Conservation (phyloP, 1,284 basidiomycete genomes). For the Moniliophthora roreri region DNA sequence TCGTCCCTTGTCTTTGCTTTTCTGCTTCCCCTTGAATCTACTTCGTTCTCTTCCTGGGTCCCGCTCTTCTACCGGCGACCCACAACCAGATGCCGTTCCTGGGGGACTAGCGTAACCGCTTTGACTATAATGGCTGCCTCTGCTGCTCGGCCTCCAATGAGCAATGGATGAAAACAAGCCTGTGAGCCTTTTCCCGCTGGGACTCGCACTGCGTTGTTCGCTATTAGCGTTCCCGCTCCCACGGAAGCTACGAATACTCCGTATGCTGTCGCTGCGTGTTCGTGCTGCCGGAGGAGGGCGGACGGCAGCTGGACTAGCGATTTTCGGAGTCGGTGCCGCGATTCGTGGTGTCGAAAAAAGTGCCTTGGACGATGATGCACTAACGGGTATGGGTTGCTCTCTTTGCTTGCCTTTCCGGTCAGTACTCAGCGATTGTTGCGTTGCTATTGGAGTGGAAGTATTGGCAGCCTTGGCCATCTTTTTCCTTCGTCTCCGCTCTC, state of each 20-base stretch:
- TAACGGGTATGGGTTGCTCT: background rate
- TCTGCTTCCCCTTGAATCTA: background rate
- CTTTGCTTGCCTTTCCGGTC: background rate
- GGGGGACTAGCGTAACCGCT: too few relatives aligned
- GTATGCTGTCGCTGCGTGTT: slow-evolving; percentile 1
- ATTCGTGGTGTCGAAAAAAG: background rate
- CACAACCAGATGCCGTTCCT: too few relatives aligned
- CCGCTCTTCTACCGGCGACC: background rate
- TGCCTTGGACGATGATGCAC: background rate
- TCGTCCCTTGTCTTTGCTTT: background rate
- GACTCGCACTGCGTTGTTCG: background rate
- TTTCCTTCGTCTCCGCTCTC: background rate
- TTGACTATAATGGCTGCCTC: background rate
- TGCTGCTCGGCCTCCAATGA: background rate
- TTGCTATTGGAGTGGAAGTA: background rate
- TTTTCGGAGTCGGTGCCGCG: background rate
- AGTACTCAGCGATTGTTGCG: background rate
- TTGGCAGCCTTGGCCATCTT: background rate
- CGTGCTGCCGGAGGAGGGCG: background rate
- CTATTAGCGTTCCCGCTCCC: background rate
- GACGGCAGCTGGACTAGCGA: background rate
- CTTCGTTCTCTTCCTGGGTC: too few relatives aligned
- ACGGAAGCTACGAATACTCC: background rate
- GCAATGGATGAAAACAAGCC: background rate
- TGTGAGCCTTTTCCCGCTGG: background rate